Base-by-base conservation (phyloP, 495 filamentous ascomycete genomes). In the Halenospora varia region DNA sequence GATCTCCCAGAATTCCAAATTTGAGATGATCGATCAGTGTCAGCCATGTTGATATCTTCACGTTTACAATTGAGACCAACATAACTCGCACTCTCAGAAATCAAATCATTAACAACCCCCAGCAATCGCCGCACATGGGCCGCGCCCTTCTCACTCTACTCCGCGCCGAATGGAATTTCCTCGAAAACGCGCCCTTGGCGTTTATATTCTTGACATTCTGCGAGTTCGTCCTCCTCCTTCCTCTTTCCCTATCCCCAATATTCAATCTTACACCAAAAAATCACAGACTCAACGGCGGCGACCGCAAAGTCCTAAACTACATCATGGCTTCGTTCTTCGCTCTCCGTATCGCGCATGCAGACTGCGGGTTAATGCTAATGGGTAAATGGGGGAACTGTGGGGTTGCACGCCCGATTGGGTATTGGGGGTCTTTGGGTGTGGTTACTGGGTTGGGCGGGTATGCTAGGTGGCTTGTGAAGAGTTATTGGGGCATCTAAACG, bases 101-200 rank as follows among this genome's bases (percentile, higher is more conserved):
- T 6, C 24, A 15, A 15, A 9, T 17, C 3, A 24, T 17, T 24
- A 23, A 50, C 20, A 50, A 4, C 19, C 19, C 19, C 29, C 22
- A 62, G 59, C 59, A n/a, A 57, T 57, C 17, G 24, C 54, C 49
- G 53, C 20, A 57, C 48, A 18, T 57, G 48, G 48, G 54, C 54
- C 10, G 54, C 44, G 1, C 59, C 54, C 0, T 62, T 62, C 54
- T 25, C 59, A 10, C n/a, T 52, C 49, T 62, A 62, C 48, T 54
- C 59, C 93, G 93, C 26, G 90, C 91, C 0, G 69, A 97, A 2
- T 79, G 93, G 68, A 94, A 93, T 75, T 93, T 91, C 65, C 92
- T 90, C 70, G 91, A 89, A 77, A 90, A 92, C 75, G 71, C 81
- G n/a, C 76, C 96, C 11, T 81, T 93, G n/a, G 83, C 96, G 57